Evolutionary conservation across 2,329 filamentous ascomycete species (phyloP).

Genomic region (Kalmusia sp.): DNA sequence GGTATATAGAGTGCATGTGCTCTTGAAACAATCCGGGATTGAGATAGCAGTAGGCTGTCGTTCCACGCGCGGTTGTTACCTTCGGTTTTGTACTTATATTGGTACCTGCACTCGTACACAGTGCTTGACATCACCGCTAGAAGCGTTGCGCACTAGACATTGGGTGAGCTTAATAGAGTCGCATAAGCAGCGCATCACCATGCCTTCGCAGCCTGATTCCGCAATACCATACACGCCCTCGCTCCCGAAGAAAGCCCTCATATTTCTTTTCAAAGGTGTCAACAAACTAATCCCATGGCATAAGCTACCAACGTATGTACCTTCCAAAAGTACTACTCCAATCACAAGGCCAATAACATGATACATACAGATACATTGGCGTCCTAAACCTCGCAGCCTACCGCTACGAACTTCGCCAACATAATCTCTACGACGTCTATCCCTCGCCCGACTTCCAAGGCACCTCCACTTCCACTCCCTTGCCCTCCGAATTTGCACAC

Average conservation of each 20-base stretch:
- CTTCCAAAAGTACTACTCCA: constrained; percentile 54
- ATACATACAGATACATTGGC: constrained; percentile 35
- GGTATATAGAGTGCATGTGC: constrained; percentile 3
- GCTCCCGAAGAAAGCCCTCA: constrained; percentile 24
- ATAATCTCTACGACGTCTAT: constrained; percentile 56
- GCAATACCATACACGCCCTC: constrained; percentile 16
- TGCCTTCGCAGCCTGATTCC: constrained; percentile 7
- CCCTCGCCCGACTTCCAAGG: constrained; percentile 48
- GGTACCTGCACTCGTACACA: background rate
- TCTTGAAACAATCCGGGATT: background rate
- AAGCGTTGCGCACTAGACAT: background rate
- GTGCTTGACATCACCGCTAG: background rate
- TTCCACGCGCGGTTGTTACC: background rate
- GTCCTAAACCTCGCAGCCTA: constrained; percentile 52
- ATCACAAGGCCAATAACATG: constrained; percentile 45
- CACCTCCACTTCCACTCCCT: constrained; percentile 31
- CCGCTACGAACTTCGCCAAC: constrained; percentile 51
- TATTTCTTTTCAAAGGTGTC: constrained; percentile 46
- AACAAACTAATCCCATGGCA: constrained; percentile 53
- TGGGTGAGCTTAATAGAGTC: background rate
- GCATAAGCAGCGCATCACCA: background rate
- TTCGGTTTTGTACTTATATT: background rate
- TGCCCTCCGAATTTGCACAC: constrained; percentile 41
- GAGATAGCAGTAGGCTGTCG: background rate
- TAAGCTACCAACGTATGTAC: constrained; percentile 48